Evolutionary conservation across 768 basidiomycete species (phyloP).

Genomic region (Xerocomus brunneocitrinus): DNA sequence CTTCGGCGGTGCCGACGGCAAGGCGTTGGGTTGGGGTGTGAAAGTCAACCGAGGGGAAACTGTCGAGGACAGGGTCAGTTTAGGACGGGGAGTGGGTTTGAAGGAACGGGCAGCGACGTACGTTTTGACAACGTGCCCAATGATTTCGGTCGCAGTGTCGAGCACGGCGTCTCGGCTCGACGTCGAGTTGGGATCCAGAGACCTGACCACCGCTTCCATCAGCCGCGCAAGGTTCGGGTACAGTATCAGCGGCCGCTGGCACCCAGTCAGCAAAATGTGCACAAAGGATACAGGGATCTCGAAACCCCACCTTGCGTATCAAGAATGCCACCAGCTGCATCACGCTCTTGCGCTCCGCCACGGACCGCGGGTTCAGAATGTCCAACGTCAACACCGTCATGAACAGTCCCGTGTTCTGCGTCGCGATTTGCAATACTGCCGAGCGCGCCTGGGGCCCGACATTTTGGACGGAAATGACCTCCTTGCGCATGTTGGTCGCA

Average conservation of each 20-base stretch:
- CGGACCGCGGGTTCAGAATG: conserved; percentile 69
- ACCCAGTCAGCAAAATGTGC: background rate
- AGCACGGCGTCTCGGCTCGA: conserved; percentile 76
- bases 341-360: conserved; percentile 79
- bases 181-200: conserved; percentile 85
- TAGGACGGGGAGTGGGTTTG: background rate
- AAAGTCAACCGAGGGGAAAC: conserved; percentile 93
- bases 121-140: conserved; percentile 93
- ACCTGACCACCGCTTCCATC: conserved; percentile 94
- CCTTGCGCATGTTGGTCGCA: conserved; percentile 68
- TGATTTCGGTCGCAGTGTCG: conserved; percentile 89
- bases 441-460: conserved; percentile 72
- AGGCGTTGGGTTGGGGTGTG: conserved; percentile 82
- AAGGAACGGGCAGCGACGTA: conserved; percentile 29
- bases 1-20: conserved; percentile 91
- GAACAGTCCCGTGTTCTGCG: conserved; percentile 79
- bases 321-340: conserved; percentile 93
- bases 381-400: conserved; percentile 93
- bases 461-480: conserved; percentile 63
- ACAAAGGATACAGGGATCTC: background rate
- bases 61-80: conserved; percentile 24
- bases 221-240: conserved; percentile 79
- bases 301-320: conserved; percentile 68
- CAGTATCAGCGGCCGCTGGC: conserved; percentile 76
- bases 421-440: conserved; percentile 82